These are phyloP conservation scores for Sporothrix luriei DNA, from an alignment of 2,329 filamentous ascomycete species.

Conservation along the genomic window DNA sequence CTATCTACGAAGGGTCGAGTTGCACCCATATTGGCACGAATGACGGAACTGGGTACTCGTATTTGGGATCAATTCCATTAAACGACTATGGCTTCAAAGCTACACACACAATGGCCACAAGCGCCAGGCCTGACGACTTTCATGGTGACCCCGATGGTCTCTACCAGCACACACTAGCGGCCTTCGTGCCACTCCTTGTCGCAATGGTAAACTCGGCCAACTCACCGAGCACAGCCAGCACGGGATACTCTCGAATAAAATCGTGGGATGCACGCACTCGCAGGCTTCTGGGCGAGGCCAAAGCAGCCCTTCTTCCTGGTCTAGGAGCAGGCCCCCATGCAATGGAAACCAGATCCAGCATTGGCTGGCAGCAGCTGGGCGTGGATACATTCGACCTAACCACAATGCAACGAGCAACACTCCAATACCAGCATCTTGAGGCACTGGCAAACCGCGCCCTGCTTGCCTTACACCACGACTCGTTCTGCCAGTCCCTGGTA, in stretches of 20 bases:
- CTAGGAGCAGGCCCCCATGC: not conserved
- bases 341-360: not conserved
- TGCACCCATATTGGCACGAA: not conserved
- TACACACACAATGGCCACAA: not conserved
- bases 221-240: slow-evolving; percentile 36
- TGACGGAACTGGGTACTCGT: not conserved
- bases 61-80: not conserved
- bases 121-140: not conserved
- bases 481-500: slow-evolving; percentile 27
- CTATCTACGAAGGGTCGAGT: slow-evolving; percentile 25
- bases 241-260: slow-evolving; percentile 45
- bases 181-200: slow-evolving; percentile 36
- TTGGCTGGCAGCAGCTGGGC: not conserved
- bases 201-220: slow-evolving; percentile 37
- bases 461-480: slow-evolving; percentile 38
- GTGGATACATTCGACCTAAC: not conserved
- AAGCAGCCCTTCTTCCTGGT: slow-evolving; percentile 25
- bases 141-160: slow-evolving; percentile 34
- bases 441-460: slow-evolving; percentile 37
- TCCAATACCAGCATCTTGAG: slow-evolving; percentile 36
- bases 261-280: slow-evolving; percentile 46
- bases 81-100: slow-evolving; percentile 5
- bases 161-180: slow-evolving; percentile 37
- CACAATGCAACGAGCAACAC: not conserved
- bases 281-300: slow-evolving; percentile 34